Percentiles rank a stretch among this genome's conserved stretches.
These are phyloP conservation scores for Pisolithus sp. DNA, from an alignment of 768 basidiomycete species.

Conservation along the genomic window DNA sequence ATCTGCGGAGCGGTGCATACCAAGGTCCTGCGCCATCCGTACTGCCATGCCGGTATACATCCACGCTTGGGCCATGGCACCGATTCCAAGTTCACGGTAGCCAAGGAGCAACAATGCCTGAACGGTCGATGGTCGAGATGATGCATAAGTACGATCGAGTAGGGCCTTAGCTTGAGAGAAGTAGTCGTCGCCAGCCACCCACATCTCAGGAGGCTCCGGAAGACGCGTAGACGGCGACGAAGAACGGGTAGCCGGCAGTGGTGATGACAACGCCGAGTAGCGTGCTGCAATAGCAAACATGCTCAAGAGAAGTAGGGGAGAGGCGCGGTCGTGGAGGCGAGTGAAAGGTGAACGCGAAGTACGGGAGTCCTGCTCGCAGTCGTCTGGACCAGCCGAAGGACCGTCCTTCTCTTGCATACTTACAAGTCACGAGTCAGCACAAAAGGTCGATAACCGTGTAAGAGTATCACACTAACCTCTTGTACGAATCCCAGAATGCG, in stretches of 20 bases:
- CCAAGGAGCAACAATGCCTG: conserved; percentile 78
- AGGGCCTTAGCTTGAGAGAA: conserved; percentile 60
- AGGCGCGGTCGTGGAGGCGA: conserved; percentile 40
- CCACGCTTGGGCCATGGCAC: conserved; percentile 87
- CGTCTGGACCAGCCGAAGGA: conserved; percentile 25
- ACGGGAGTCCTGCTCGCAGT: conserved; percentile 9
- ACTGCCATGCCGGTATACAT: conserved; percentile 82
- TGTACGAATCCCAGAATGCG: conserved; percentile 57
- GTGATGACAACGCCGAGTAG: conserved; percentile 37
- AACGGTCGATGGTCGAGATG: conserved; percentile 67
- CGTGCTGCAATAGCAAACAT: conserved; percentile 83
- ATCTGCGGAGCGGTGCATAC: conserved; percentile 77
- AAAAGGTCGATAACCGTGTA: background rate
- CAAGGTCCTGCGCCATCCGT: conserved; percentile 87
- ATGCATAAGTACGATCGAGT: conserved; percentile 60
- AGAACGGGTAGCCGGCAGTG: conserved; percentile 24
- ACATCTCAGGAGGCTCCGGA: conserved; percentile 55
- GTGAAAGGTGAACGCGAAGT: conserved; percentile 31
- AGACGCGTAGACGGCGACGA: conserved; percentile 31
- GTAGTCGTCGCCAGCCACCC: conserved; percentile 73
- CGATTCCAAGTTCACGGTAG: conserved; percentile 82
- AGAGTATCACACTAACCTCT: conserved; percentile 25
- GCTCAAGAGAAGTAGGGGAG: conserved; percentile 66
- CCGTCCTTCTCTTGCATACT: conserved; percentile 27
- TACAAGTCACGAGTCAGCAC: background rate